These are phyloP conservation scores for Apiospora saccharicola DNA, from an alignment of 2,329 filamentous ascomycete genomes.

Conservation along the genomic window DNA sequence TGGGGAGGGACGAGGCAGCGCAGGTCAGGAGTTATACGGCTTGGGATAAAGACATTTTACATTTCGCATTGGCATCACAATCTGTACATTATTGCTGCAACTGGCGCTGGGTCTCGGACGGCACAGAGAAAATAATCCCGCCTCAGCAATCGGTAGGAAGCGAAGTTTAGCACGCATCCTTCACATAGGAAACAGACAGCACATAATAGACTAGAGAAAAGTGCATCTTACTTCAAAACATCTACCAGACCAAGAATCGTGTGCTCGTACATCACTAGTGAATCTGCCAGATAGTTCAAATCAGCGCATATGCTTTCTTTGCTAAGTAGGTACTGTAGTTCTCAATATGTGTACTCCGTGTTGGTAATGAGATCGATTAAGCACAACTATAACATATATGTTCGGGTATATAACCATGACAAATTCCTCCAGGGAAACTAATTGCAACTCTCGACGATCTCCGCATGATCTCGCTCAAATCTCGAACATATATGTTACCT, in stretches of 20 bases:
- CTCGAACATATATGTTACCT: background rate
- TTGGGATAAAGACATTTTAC: background rate
- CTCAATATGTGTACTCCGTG: background rate
- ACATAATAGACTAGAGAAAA: conserved; percentile 17
- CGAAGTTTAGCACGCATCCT: background rate
- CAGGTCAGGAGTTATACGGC: conserved; percentile 18
- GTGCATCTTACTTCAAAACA: background rate
- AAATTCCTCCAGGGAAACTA: background rate
- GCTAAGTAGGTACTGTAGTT: background rate
- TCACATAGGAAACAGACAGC: conserved; percentile 15
- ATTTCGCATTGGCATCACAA: background rate
- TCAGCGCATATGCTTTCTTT: background rate
- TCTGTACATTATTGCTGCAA: conserved; percentile 19
- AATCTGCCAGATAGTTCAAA: background rate
- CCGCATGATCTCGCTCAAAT: background rate
- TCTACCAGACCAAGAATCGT: background rate
- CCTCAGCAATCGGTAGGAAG: background rate
- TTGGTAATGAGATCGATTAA: background rate
- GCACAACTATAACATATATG: background rate
- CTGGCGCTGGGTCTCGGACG: background rate
- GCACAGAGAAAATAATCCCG: background rate
- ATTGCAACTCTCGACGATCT: background rate
- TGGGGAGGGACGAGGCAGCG: background rate
- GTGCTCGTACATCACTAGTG: background rate
- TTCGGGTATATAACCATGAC: background rate